Evolutionary conservation across 2,329 filamentous ascomycete species (phyloP).

Genomic region (Hypocrella siamensis): DNA sequence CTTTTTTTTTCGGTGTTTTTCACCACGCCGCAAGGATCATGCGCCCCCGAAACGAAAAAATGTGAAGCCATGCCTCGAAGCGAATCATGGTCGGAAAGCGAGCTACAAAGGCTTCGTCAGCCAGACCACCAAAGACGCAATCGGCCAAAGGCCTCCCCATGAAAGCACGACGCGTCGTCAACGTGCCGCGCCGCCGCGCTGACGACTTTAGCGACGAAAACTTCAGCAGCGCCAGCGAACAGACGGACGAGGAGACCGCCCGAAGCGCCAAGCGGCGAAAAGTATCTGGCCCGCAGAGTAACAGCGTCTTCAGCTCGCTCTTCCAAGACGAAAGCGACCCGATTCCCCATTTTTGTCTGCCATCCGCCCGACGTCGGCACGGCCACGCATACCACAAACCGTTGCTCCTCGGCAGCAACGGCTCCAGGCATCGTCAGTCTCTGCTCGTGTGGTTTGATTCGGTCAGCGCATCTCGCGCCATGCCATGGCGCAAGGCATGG

Average conservation of each 20-base stretch:
- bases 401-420: conserved; percentile 25
- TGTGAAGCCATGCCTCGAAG: too few species aligned
- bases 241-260: neutral
- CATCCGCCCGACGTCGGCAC: conserved; percentile 6
- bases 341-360: conserved; percentile 5
- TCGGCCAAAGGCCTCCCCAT: neutral
- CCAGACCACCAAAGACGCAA: neutral
- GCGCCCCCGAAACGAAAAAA: too few species aligned
- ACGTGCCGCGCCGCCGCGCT: neutral
- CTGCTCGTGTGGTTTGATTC: conserved; percentile 37
- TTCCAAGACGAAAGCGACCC: conserved; percentile 3
- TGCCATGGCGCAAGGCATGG: conserved; percentile 46
- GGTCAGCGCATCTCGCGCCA: conserved; percentile 28
- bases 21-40: too few species aligned
- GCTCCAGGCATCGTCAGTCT: conserved; percentile 14
- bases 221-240: neutral
- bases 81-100: conserved; percentile 2
- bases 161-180: neutral
- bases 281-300: neutral
- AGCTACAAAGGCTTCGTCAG: neutral
- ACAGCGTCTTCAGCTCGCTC: conserved; percentile 2
- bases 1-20: too few species aligned
- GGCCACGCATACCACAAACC: conserved; percentile 29
- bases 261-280: conserved; percentile 5
- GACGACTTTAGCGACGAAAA: neutral